Evolutionary conservation across 768 basidiomycete species (phyloP), one percentile per base, ranked within the genome.

Genomic region (Guyanaporus albipodus): DNA sequence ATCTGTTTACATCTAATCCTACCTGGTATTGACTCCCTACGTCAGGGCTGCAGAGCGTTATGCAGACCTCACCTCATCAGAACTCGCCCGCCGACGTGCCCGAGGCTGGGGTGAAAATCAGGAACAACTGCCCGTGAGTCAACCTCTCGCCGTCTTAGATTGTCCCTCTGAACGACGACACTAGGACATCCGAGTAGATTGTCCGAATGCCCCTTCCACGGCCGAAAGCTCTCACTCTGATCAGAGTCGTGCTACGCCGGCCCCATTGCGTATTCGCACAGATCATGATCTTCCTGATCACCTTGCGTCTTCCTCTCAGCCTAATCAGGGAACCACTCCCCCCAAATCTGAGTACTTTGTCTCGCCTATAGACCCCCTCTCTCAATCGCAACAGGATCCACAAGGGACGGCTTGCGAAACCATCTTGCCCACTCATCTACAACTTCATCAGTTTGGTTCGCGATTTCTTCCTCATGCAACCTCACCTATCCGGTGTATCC

Each of bases 31-130:
- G n/a, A n/a, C n/a, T n/a, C n/a, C n/a, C n/a, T n/a, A n/a, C n/a
- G n/a, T 23, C 49, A 91, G 89, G 66, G 90, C 90, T 14, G 87
- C 88, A n/a, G 89, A 91, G 56, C 77, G 90, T 29, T 89, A 89
- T 62, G 67, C 69, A 18, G 85, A 86, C 54, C 58, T 84, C 31
- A 76, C 82, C 3, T 74, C 75, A 1, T 81, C 80, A 41, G 82
- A 83, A 48, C 62, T 74, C 9, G 61, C 65, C 18, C 75, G 81
- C 31, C 71, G 85, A 47, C 73, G 80, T 54, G 73, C 73, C 48
- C 74, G 82, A 38, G 88, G 89, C 3, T 92, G 89, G 89, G 85
- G 79, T 17, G 74, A 75, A 32, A 68, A 75, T 38, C 65, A 36
- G 34, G 49, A 44, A 37, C 53, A 32, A 24, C 24, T 24, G 27